These are phyloP conservation scores for Carex kokanica DNA, from an alignment of 176 grass and related monocot species.

Conservation along the genomic window DNA sequence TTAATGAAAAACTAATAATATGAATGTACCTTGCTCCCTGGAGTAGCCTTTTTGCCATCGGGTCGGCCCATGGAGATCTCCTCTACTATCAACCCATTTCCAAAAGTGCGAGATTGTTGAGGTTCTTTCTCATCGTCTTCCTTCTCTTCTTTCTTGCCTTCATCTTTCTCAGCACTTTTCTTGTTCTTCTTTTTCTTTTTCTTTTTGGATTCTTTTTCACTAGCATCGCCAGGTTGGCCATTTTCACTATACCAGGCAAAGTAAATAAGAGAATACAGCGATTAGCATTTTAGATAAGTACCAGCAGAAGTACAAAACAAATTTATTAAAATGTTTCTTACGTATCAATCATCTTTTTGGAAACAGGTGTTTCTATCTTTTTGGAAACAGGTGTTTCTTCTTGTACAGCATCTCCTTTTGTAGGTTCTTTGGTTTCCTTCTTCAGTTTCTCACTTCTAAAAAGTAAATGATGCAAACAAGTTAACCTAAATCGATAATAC, in stretches of 20 bases:
- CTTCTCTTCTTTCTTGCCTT: conserved; percentile 29
- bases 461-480: background rate
- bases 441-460: background rate
- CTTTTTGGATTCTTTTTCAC: conserved; percentile 27
- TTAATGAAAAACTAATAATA: background rate
- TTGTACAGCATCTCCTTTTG: background rate
- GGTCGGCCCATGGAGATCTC: conserved; percentile 64
- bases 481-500: background rate
- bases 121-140: conserved; percentile 36
- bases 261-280: background rate
- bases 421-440: background rate
- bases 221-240: background rate
- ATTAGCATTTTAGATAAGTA: background rate
- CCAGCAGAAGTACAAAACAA: background rate
- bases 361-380: conserved; percentile 11
- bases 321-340: background rate
- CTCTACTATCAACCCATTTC: conserved; percentile 74
- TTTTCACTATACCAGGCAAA: conserved; percentile 12
- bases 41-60: conserved; percentile 71
- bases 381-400: background rate
- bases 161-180: conserved; percentile 25
- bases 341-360: background rate
- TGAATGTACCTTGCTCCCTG: conserved; percentile 60
- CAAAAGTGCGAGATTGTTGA: conserved; percentile 54
- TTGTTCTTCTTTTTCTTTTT: conserved; percentile 71